A percentile compares a stretch with the other conserved stretches of the same genome.
Conservation (phyloP, 352 stramenopile species). For the Blastocystis sp. region DNA sequence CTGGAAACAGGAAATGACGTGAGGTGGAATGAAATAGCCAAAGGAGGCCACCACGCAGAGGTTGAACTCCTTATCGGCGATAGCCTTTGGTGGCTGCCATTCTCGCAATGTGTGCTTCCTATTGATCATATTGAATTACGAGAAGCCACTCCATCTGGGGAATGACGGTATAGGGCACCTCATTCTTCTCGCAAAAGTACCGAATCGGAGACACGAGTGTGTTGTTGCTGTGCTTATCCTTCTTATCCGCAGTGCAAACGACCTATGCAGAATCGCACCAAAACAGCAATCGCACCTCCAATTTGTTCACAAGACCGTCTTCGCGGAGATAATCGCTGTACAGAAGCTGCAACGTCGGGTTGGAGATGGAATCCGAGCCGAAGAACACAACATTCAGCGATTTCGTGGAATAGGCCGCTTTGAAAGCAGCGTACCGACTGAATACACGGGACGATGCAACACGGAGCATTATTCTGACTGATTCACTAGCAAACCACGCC, state of each 20-base stretch:
- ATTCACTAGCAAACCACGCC: not conserved
- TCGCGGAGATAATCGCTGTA: slow-evolving; percentile 59
- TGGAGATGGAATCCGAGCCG: slow-evolving; percentile 49
- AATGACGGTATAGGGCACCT: slow-evolving; percentile 50
- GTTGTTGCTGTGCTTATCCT: slow-evolving; percentile 40
- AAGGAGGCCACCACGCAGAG: slow-evolving; percentile 63
- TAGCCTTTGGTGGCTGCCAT: slow-evolving; percentile 33
- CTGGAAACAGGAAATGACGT: slow-evolving; percentile 63
- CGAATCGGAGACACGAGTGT: slow-evolving; percentile 30
- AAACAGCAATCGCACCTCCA: slow-evolving; percentile 27
- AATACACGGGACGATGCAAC: not conserved
- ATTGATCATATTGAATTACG: not conserved
- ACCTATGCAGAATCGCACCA: not conserved
- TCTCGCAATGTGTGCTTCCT: slow-evolving; percentile 61
- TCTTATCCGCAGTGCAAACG: slow-evolving; percentile 62
- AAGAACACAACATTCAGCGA: slow-evolving; percentile 62
- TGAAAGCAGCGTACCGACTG: not conserved
- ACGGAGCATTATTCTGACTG: not conserved
- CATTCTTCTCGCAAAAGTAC: slow-evolving; percentile 56
- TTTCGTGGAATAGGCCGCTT: slow-evolving; percentile 38
- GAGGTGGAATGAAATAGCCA: slow-evolving; percentile 66
- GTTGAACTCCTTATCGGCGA: slow-evolving; percentile 42
- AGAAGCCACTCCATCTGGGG: slow-evolving; percentile 10
- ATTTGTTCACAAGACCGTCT: slow-evolving; percentile 60
- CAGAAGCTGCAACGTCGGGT: slow-evolving; percentile 54